Evolutionary conservation across 2,329 filamentous ascomycete species (phyloP).

Genomic region (Sporothrix pseudoabietina): DNA sequence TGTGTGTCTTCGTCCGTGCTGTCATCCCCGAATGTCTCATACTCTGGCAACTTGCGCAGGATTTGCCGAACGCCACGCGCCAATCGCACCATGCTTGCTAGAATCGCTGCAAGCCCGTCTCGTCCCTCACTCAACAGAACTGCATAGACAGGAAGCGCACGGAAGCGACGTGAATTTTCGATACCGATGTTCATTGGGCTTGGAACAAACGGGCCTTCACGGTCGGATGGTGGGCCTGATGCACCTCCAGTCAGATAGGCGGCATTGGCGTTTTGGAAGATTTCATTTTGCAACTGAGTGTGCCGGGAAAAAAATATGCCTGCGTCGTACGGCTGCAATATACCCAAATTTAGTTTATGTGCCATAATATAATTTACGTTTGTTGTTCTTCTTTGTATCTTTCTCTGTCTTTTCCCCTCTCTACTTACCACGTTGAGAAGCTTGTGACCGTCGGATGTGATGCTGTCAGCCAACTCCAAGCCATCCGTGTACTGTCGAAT

Average conservation of each 20-base stretch:
- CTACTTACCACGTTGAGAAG: slow-evolving; percentile 77
- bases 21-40: slow-evolving; percentile 63
- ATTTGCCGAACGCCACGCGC: slow-evolving; percentile 68
- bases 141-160: slow-evolving; percentile 86
- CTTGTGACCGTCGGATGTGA: slow-evolving; percentile 86
- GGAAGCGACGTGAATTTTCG: slow-evolving; percentile 88
- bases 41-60: slow-evolving; percentile 62
- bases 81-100: slow-evolving; percentile 71
- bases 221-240: background rate
- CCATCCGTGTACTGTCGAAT: slow-evolving; percentile 59
- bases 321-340: slow-evolving; percentile 77
- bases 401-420: background rate
- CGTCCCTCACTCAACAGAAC: slow-evolving; percentile 74
- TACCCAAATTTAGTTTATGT: background rate
- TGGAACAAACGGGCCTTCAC: slow-evolving; percentile 54
- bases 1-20: slow-evolving; percentile 56
- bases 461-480: slow-evolving; percentile 81
- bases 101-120: slow-evolving; percentile 67
- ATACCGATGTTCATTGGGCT: slow-evolving; percentile 84
- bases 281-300: slow-evolving; percentile 56
- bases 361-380: background rate
- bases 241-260: slow-evolving; percentile 63
- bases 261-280: slow-evolving; percentile 84
- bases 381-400: background rate
- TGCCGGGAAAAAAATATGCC: slow-evolving; percentile 83